Evolutionary conservation across 1,284 basidiomycete species (phyloP).

Genomic region (Rugosomyces carneus): DNA sequence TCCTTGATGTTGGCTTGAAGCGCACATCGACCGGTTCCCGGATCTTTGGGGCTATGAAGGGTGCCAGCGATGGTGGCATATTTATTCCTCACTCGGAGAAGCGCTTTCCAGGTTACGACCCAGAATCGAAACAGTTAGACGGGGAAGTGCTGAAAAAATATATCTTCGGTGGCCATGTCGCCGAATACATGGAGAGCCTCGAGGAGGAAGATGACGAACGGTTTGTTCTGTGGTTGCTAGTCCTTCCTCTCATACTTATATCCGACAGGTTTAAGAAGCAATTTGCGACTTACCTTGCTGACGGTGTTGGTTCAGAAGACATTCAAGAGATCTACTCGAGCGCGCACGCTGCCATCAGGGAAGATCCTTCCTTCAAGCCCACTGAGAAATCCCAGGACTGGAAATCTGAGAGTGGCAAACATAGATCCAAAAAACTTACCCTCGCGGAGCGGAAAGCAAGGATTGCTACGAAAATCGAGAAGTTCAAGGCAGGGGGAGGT

Average conservation of each 20-base stretch:
- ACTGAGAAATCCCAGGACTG: conserved; percentile 93
- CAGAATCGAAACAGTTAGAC: conserved; percentile 92
- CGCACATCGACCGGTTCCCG: conserved; percentile 98
- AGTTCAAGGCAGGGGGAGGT: conserved; percentile 67
- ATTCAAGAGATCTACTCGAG: conserved; percentile 95
- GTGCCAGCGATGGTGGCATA: conserved; percentile 97
- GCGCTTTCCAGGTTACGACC: conserved; percentile 98
- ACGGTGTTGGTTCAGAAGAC: conserved; percentile 94
- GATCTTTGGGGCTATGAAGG: conserved; percentile 99
- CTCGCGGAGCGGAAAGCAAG: conserved; percentile 71
- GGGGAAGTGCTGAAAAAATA: conserved; percentile 96
- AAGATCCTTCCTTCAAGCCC: conserved; percentile 88
- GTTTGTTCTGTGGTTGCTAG: conserved; percentile 25
- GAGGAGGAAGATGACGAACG: conserved; percentile 99
- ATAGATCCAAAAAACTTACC: conserved; percentile 69
- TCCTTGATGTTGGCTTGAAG: conserved; percentile 97
- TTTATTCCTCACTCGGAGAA: conserved; percentile 98
- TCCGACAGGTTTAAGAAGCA: conserved; percentile 91
- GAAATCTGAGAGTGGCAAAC: conserved; percentile 82
- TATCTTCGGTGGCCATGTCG: conserved; percentile 97
- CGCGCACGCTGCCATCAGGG: conserved; percentile 92
- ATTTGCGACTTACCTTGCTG: conserved; percentile 92
- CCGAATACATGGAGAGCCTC: conserved; percentile 99
- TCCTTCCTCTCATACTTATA: conserved; percentile 1
- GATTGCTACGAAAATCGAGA: conserved; percentile 81